Percentiles rank a stretch among this genome's conserved stretches.
These are phyloP conservation scores for Phytophthora ramorum DNA, from an alignment of 352 stramenopile genomes.

Conservation along the genomic window DNA sequence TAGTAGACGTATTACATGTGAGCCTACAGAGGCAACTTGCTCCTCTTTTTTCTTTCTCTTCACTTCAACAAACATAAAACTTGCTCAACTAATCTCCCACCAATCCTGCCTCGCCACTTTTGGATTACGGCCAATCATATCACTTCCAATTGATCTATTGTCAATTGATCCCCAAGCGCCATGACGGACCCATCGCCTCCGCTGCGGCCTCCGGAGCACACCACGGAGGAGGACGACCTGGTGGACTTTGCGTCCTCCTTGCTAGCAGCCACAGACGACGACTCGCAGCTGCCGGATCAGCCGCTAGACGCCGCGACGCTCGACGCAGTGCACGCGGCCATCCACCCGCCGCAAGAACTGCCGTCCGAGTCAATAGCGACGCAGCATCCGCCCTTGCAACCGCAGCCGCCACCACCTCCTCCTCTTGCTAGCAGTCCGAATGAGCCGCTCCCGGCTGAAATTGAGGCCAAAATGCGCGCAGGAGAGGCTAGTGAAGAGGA, in stretches of 20 bases:
- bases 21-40: not conserved
- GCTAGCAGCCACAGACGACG: conserved; percentile 41
- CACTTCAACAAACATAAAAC: no score
- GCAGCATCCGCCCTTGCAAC: not conserved
- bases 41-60: no score
- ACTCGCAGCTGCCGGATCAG: conserved; percentile 31
- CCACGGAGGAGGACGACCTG: conserved; percentile 45
- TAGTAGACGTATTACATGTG: not conserved
- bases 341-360: conserved; percentile 31
- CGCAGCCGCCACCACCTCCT: not conserved
- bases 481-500: conserved; percentile 2
- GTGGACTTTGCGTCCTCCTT: conserved; percentile 48
- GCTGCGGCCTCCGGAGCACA: conserved; percentile 5
- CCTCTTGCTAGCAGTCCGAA: not conserved
- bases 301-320: conserved; percentile 43
- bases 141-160: not conserved
- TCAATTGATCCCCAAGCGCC: conserved; percentile 1
- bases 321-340: conserved; percentile 46
- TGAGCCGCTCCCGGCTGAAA: conserved; percentile 5
- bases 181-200: conserved; percentile 34
- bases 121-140: not conserved
- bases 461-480: not conserved
- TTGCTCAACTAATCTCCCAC: no score
- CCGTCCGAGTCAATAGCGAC: conserved; percentile 1
- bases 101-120: not conserved